Percentiles rank a stretch among this genome's conserved stretches.
phyloP scores from a whole-genome alignment of 2,329 filamentous ascomycete genomes.

The Basipetospora chlamydospora region DNA sequence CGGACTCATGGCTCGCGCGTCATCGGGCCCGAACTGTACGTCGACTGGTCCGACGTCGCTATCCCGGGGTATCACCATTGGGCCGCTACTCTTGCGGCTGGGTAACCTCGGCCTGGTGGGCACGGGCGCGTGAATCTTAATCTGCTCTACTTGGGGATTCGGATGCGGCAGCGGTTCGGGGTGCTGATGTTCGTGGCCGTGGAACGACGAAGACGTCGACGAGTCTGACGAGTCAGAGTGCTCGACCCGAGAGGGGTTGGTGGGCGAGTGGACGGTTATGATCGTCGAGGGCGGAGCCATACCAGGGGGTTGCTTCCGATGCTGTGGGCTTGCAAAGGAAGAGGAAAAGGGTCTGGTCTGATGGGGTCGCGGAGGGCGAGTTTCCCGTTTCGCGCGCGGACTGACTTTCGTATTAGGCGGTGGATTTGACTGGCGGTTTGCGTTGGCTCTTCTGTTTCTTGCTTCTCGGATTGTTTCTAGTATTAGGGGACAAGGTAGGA shows the following conservation, averaged over 20 bases:
- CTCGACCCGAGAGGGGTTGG: not conserved
- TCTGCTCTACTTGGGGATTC: conserved; percentile 20
- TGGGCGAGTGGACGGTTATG: not conserved
- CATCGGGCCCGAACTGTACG: conserved; percentile 54
- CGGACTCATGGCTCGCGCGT: conserved; percentile 51
- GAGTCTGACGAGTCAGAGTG: conserved; percentile 6
- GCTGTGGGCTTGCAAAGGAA: too few relatives aligned
- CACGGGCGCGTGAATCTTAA: conserved; percentile 32
- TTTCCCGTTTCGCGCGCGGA: too few relatives aligned
- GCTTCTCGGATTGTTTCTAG: too few relatives aligned
- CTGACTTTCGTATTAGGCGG: too few relatives aligned
- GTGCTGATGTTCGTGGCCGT: conserved; percentile 11
- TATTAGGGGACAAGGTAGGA: too few relatives aligned
- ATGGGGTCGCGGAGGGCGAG: too few relatives aligned
- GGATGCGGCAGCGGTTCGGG: too few relatives aligned
- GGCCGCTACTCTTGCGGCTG: conserved; percentile 65
- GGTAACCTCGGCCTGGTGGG: conserved; percentile 51
- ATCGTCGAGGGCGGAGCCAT: conserved; percentile 1
- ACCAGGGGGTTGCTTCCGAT: too few relatives aligned
- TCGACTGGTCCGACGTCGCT: conserved; percentile 60
- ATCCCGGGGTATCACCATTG: conserved; percentile 69
- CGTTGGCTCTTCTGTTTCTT: too few relatives aligned
- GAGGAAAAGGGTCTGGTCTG: not conserved
- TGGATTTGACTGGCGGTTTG: too few relatives aligned
- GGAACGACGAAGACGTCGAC: conserved; percentile 18